Evolutionary conservation across 305 asterid genomes (phyloP).

Genomic region (Coffea humblotiana): DNA sequence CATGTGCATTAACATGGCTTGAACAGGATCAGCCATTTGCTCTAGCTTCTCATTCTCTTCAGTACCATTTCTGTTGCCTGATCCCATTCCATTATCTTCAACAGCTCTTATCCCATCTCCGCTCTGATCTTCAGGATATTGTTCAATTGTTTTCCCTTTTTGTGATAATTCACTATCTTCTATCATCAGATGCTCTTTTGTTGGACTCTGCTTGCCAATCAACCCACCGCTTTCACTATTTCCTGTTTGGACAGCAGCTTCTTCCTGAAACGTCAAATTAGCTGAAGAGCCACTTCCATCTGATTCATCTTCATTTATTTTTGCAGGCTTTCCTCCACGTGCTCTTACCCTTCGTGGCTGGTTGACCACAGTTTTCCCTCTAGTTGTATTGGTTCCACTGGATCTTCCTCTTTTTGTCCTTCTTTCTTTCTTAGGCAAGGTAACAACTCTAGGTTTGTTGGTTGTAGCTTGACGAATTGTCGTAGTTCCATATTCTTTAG

Average conservation of each 20-base stretch:
- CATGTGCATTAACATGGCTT: conserved; percentile 60
- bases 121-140: conserved; percentile 27
- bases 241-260: conserved; percentile 18
- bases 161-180: conserved; percentile 31
- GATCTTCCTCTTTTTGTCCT: conserved; percentile 58
- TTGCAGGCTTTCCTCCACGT: conserved; percentile 53
- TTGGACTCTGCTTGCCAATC: conserved; percentile 15
- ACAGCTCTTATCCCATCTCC: conserved; percentile 16
- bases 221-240: conserved; percentile 26
- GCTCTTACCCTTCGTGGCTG: conserved; percentile 50
- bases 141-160: conserved; percentile 33
- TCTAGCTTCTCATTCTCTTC: conserved; percentile 25
- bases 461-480: conserved; percentile 23
- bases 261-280: conserved; percentile 21
- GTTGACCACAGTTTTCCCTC: conserved; percentile 37
- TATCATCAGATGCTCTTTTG: conserved; percentile 20
- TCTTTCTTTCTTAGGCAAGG: conserved; percentile 39
- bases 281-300: conserved; percentile 42
- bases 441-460: conserved; percentile 37
- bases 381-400: conserved; percentile 28
- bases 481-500: conserved; percentile 25
- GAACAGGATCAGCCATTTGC: conserved; percentile 55
- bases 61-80: conserved; percentile 28
- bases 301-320: conserved; percentile 58
- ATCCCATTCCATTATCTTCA: conserved; percentile 25